Evolutionary conservation across 805 yeast genomes (phyloP).

Genomic region (Komagataella ulmi): DNA sequence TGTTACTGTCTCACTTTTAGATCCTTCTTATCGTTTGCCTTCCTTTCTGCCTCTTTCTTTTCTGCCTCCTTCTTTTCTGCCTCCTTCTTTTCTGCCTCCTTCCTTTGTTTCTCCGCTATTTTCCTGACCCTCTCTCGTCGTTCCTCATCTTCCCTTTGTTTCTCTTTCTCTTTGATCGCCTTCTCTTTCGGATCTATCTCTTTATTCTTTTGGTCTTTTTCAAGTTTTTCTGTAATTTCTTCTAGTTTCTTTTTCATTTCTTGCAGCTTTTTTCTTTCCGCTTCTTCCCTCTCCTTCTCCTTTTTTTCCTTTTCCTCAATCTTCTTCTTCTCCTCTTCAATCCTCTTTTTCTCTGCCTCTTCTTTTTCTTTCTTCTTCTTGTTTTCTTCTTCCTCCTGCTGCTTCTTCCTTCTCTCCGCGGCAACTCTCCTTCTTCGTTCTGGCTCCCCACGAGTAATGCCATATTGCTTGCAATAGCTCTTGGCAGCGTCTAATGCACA

Average conservation of each 20-base stretch:
- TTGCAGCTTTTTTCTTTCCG: constrained; percentile 6
- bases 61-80: constrained; percentile 3
- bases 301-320: constrained; percentile 15
- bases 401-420: constrained; percentile 3
- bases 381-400: neutral
- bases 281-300: constrained; percentile 13
- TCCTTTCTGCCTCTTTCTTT: constrained; percentile 2
- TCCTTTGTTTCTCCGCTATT: constrained; percentile 9
- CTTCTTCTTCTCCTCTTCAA: constrained; percentile 6
- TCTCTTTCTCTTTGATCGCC: constrained; percentile 12
- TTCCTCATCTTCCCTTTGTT: constrained; percentile 10
- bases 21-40: neutral
- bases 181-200: constrained; percentile 10
- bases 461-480: constrained; percentile 50
- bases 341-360: neutral
- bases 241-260: constrained; percentile 7
- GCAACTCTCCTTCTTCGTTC: constrained; percentile 4
- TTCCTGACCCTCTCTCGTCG: constrained; percentile 10
- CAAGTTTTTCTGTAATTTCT: neutral
- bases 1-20: neutral
- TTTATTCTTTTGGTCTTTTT: constrained; percentile 1
- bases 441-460: constrained; percentile 6
- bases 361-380: neutral
- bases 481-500: constrained; percentile 72
- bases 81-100: constrained; percentile 8